phyloP scores from a whole-genome alignment of 1,139 yeast species.

The Kodamaea alishanica region DNA sequence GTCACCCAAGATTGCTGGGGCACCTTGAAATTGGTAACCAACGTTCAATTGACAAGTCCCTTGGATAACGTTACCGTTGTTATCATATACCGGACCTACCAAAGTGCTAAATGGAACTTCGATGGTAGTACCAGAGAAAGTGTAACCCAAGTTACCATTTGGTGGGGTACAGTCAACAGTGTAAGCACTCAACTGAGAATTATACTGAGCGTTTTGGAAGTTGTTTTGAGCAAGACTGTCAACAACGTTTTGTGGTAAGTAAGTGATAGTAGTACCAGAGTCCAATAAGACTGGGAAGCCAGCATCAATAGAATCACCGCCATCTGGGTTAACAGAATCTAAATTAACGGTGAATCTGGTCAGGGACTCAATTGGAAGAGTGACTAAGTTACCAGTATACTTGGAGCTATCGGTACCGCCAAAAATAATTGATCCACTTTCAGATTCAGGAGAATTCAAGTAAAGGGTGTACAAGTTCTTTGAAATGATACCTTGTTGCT shows the following conservation, averaged over 20 bases:
- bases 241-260: slow-evolving; percentile 11
- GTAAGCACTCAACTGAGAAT: slow-evolving; percentile 1
- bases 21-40: background rate
- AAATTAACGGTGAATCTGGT: slow-evolving; percentile 8
- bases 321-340: slow-evolving; percentile 6
- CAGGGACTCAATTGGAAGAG: slow-evolving; percentile 6
- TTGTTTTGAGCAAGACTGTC: slow-evolving; percentile 8
- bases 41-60: slow-evolving; percentile 1
- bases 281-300: slow-evolving; percentile 14
- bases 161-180: slow-evolving; percentile 24
- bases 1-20: slow-evolving; percentile 16
- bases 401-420: slow-evolving; percentile 21
- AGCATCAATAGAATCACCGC: slow-evolving; percentile 3
- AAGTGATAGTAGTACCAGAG: slow-evolving; percentile 18
- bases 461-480: slow-evolving; percentile 17
- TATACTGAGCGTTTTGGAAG: slow-evolving; percentile 2
- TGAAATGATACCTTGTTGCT: slow-evolving; percentile 18
- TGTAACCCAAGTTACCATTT: slow-evolving; percentile 23
- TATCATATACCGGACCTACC: slow-evolving; percentile 7
- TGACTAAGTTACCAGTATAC: slow-evolving; percentile 15
- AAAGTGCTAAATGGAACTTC: slow-evolving; percentile 43
- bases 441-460: slow-evolving; percentile 14
- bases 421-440: slow-evolving; percentile 17
- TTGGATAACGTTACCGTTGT: slow-evolving; percentile 4
- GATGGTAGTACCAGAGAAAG: slow-evolving; percentile 50